Conservation (phyloP, 179 eudicot genomes). For the Gypsophila paniculata region DNA sequence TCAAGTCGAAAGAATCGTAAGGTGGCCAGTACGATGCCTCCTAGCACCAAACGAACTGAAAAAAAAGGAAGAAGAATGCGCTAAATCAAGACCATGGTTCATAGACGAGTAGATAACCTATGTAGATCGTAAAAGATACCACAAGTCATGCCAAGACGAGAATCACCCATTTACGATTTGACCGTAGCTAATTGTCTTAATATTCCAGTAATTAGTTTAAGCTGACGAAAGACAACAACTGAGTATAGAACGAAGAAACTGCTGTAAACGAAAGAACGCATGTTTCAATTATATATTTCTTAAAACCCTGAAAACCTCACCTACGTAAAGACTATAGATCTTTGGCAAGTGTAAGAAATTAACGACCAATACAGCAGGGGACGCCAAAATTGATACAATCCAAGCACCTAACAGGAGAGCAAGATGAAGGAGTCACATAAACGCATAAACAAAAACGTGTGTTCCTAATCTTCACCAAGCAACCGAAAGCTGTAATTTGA, state of each 20-base stretch:
- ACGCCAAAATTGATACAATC: slow-evolving; percentile 67
- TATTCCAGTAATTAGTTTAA: neutral
- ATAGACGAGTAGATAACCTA: neutral
- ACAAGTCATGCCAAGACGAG: slow-evolving; percentile 17
- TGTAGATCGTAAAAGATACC: neutral
- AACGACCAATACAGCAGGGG: slow-evolving; percentile 51
- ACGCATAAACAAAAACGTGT: neutral
- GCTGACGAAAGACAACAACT: neutral
- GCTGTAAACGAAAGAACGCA: neutral
- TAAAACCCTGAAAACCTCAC: slow-evolving; percentile 35
- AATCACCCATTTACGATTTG: neutral
- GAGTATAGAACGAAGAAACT: slow-evolving; percentile 8
- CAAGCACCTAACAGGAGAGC: slow-evolving; percentile 56
- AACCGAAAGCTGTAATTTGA: neutral
- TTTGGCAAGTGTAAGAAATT: slow-evolving; percentile 61
- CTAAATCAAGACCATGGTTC: slow-evolving; percentile 6
- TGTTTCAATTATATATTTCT: neutral
- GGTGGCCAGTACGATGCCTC: slow-evolving; percentile 60
- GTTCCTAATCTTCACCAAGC: neutral
- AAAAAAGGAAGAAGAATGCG: slow-evolving; percentile 9
- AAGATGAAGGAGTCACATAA: neutral
- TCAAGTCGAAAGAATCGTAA: slow-evolving; percentile 72
- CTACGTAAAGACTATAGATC: slow-evolving; percentile 64
- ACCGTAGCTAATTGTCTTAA: neutral
- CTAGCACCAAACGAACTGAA: slow-evolving; percentile 78